phyloP scores from a whole-genome alignment of 306 rosid species.

The Dryas drummondii region DNA sequence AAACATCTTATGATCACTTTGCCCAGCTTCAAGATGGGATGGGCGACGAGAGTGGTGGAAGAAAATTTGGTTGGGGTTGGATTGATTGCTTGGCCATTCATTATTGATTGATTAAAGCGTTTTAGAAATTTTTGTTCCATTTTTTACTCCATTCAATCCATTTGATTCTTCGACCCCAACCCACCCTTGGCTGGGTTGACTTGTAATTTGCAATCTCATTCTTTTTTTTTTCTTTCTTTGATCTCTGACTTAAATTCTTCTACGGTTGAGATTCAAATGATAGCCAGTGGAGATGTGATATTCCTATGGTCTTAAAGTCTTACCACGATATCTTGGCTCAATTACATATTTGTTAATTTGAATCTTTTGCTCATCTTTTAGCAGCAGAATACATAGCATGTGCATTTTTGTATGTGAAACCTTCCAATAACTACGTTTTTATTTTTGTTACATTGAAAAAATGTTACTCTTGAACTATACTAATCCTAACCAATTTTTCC shows the following conservation, averaged over 20 bases:
- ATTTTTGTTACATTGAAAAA: no score
- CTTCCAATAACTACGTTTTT: no score
- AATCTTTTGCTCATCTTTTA: neutral
- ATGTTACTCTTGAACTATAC: no score
- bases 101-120: constrained; percentile 46
- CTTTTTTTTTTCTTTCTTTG: neutral
- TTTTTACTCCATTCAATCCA: constrained; percentile 46
- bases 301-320: neutral
- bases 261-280: constrained; percentile 21
- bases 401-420: no score
- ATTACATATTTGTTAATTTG: neutral
- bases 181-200: constrained; percentile 32
- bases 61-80: constrained; percentile 36
- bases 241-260: constrained; percentile 30
- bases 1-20: constrained; percentile 25
- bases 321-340: neutral
- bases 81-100: constrained; percentile 39
- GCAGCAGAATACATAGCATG: no score
- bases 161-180: constrained; percentile 52
- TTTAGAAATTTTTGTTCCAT: constrained; percentile 35
- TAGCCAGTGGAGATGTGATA: constrained; percentile 12
- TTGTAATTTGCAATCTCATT: constrained; percentile 33
- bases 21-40: constrained; percentile 27
- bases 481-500: no score
- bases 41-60: constrained; percentile 31